Evolutionary conservation across 768 basidiomycete species (phyloP).

Genomic region (Hydnomerulius pinastri): DNA sequence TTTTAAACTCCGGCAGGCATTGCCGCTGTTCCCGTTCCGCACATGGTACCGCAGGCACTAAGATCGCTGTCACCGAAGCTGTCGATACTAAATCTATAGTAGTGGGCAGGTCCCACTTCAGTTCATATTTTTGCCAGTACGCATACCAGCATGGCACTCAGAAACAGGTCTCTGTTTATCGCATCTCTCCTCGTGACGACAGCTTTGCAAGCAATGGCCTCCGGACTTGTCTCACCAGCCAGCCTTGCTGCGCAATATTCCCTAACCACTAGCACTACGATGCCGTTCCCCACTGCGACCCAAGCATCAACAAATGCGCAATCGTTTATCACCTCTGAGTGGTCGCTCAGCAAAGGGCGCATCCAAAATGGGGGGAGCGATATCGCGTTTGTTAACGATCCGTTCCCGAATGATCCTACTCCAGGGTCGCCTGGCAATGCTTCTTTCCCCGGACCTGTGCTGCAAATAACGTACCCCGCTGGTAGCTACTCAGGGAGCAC

Average conservation of each 20-base stretch:
- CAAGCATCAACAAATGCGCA: constrained; percentile 51
- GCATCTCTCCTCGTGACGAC: background rate
- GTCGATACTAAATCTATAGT: background rate
- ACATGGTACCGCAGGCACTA: background rate
- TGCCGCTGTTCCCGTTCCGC: background rate
- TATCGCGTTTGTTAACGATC: constrained; percentile 65
- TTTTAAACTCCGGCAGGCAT: constrained; percentile 2
- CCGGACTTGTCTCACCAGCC: constrained; percentile 1
- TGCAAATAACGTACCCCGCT: constrained; percentile 64
- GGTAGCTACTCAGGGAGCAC: constrained; percentile 59
- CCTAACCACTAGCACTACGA: constrained; percentile 58
- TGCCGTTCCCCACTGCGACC: constrained; percentile 68
- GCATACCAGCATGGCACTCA: background rate
- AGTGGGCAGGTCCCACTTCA: constrained; percentile 5
- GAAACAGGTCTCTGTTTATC: background rate
- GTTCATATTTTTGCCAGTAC: background rate
- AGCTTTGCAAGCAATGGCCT: constrained; percentile 2
- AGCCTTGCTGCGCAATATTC: constrained; percentile 52
- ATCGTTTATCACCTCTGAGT: constrained; percentile 51
- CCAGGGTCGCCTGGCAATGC: constrained; percentile 33
- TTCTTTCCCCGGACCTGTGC: constrained; percentile 33
- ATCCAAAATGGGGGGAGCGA: constrained; percentile 60
- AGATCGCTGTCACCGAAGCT: too few relatives aligned
- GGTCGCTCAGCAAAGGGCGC: constrained; percentile 61
- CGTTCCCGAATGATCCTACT: constrained; percentile 55